A percentile compares a stretch with the other conserved stretches of the same genome.
Conservation (phyloP, 1,139 yeast genomes). For the Wickerhamomyces sp. region DNA sequence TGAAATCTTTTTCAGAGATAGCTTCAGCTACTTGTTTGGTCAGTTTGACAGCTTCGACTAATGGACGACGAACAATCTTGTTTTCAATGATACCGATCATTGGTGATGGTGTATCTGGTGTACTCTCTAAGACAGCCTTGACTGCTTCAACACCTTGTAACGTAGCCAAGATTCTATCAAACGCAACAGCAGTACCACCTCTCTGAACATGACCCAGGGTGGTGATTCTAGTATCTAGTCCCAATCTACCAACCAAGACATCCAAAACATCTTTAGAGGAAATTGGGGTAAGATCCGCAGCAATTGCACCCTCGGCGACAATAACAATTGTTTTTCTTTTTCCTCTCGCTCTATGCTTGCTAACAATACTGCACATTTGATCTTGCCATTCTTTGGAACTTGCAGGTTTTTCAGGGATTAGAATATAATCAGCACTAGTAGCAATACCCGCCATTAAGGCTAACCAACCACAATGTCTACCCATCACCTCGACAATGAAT, state of each 20-base stretch:
- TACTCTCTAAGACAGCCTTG: conserved; percentile 80
- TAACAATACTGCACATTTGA: conserved; percentile 64
- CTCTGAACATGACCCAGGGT: conserved; percentile 97
- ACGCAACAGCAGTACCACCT: conserved; percentile 97
- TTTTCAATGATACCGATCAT: conserved; percentile 89
- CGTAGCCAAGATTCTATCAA: conserved; percentile 85
- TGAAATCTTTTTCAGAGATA: conserved; percentile 72
- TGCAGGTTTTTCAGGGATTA: conserved; percentile 90
- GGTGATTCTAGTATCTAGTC: conserved; percentile 91
- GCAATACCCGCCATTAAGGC: conserved; percentile 96
- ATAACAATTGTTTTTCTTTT: conserved; percentile 92
- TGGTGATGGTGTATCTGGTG: conserved; percentile 92
- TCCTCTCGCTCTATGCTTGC: conserved; percentile 79
- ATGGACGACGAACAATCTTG: conserved; percentile 75
- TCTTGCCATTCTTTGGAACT: conserved; percentile 64
- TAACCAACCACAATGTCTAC: conserved; percentile 98
- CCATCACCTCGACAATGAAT: conserved; percentile 97
- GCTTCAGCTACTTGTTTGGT: conserved; percentile 88
- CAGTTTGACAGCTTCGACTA: conserved; percentile 82
- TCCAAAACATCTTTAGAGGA: conserved; percentile 75
- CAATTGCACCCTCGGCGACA: conserved; percentile 97
- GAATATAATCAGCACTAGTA: conserved; percentile 90
- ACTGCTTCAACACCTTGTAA: conserved; percentile 98
- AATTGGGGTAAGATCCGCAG: conserved; percentile 75
- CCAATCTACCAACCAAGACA: conserved; percentile 67